These are phyloP conservation scores for Phytophthora litchii DNA, from an alignment of 352 stramenopile genomes.

Conservation along the genomic window DNA sequence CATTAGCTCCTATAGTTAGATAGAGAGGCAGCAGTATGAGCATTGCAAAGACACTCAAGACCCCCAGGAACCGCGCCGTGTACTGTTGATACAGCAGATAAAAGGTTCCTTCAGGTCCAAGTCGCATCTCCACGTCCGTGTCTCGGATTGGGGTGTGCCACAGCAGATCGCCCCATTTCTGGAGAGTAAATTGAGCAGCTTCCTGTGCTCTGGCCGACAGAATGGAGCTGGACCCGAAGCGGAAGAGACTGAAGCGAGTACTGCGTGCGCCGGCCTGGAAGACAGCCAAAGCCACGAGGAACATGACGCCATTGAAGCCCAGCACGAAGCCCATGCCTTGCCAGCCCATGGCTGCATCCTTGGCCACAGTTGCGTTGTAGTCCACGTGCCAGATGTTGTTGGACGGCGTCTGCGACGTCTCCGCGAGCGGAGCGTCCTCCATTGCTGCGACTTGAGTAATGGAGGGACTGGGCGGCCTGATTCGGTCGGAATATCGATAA, in stretches of 20 bases:
- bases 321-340: slow-evolving; percentile 82
- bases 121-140: slow-evolving; percentile 62
- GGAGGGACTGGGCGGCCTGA: slow-evolving; percentile 21
- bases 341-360: slow-evolving; percentile 79
- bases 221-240: slow-evolving; percentile 60
- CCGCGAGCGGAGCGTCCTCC: slow-evolving; percentile 9
- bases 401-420: slow-evolving; percentile 18
- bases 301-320: slow-evolving; percentile 72
- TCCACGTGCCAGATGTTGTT: slow-evolving; percentile 79
- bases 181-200: slow-evolving; percentile 56
- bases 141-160: slow-evolving; percentile 75
- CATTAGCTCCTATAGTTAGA: slow-evolving; percentile 55
- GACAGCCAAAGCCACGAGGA: slow-evolving; percentile 61
- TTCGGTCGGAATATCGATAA: slow-evolving; percentile 18
- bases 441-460: slow-evolving; percentile 20
- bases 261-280: slow-evolving; percentile 72
- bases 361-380: slow-evolving; percentile 80
- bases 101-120: slow-evolving; percentile 83
- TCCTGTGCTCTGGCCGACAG: slow-evolving; percentile 39
- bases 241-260: slow-evolving; percentile 78
- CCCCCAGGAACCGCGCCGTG: slow-evolving; percentile 62
- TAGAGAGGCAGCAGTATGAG: slow-evolving; percentile 80
- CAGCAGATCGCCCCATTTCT: slow-evolving; percentile 68
- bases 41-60: slow-evolving; percentile 66
- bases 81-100: slow-evolving; percentile 88